Conservation (phyloP, 2,329 filamentous ascomycete species). For the Diaporthe sp. region DNA sequence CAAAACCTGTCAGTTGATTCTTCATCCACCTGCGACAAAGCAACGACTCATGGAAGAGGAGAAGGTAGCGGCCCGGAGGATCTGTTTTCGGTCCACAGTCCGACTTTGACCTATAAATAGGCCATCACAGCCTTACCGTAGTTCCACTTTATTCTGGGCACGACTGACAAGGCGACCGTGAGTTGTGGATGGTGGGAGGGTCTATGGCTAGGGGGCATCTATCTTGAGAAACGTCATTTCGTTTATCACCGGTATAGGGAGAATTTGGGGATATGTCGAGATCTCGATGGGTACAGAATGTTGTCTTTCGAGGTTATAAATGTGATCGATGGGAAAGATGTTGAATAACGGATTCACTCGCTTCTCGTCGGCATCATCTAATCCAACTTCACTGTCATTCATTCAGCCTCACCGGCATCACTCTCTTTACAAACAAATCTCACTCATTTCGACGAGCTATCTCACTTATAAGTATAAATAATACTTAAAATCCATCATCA, state of each 20-base stretch:
- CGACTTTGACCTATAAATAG: not conserved
- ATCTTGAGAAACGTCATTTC: conserved; percentile 6
- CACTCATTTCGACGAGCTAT: not conserved
- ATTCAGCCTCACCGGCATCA: not conserved
- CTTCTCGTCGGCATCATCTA: not conserved
- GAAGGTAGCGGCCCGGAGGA: not conserved
- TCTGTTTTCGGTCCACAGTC: not conserved
- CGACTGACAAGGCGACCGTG: not conserved
- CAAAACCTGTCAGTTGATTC: not conserved
- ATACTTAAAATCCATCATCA: not conserved
- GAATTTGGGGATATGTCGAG: not conserved
- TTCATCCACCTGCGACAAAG: not conserved
- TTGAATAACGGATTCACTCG: not conserved
- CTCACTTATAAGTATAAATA: not conserved
- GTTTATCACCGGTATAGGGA: not conserved
- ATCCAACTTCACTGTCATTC: not conserved
- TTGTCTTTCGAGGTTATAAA: not conserved
- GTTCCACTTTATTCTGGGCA: not conserved
- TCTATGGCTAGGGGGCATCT: not conserved
- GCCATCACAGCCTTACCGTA: conserved; percentile 11
- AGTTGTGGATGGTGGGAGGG: not conserved
- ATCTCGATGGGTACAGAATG: not conserved
- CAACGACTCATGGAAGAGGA: conserved; percentile 9
- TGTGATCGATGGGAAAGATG: not conserved
- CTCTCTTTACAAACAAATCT: not conserved